Evolutionary conservation across 2,329 filamentous ascomycete genomes (phyloP), one percentile per base, ranked within the genome.

Genomic region (Ambrosiella xylebori): DNA sequence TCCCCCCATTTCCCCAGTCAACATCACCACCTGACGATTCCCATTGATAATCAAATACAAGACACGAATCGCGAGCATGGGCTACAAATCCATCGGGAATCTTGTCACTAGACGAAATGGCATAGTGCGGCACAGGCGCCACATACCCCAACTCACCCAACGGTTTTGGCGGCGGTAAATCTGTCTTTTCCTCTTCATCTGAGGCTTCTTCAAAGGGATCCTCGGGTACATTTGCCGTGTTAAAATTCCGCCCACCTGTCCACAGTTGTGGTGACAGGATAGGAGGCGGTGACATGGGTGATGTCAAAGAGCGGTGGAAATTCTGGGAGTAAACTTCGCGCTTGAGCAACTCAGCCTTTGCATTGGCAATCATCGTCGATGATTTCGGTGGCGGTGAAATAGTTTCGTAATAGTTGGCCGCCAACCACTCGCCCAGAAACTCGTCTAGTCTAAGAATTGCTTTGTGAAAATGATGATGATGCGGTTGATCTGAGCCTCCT

Each of bases 391-490:
- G 93, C 2, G 89, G 87, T 0, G 86, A 91, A 63, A 96, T 96
- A 56, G 86, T 78, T 62, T 95, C 89, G 65, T 91, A 98, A 69
- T 98, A 98, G 66, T 90, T 85, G 1, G 89, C 88, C 1, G 86
- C 87, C 37, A 97, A 76, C 93, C 93, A 98, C 74, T 98, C 93
- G 54, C 93, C 91, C 0, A 98, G 76, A 66, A 94, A 96, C 0
- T 90, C 85, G 70, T 98, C 93, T 5, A 98, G 77, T 0, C 93
- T 85, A 53, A 98, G 71, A 8, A 82, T 75, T 2, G 79, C 73
- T 62, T 80, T 85, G 59, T 75, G 74, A 60, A 79, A 67, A 57
- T 67, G 67, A 50, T 61, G 63, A 39, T 61, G 61, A 39, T 56
- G 57, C 50, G 49, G 53, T 13, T 37, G 17, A 36, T 59, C 58